Percentiles rank a stretch among this genome's conserved stretches.
Conservation (phyloP, 1,284 basidiomycete species). For the Sutorius eximius region DNA sequence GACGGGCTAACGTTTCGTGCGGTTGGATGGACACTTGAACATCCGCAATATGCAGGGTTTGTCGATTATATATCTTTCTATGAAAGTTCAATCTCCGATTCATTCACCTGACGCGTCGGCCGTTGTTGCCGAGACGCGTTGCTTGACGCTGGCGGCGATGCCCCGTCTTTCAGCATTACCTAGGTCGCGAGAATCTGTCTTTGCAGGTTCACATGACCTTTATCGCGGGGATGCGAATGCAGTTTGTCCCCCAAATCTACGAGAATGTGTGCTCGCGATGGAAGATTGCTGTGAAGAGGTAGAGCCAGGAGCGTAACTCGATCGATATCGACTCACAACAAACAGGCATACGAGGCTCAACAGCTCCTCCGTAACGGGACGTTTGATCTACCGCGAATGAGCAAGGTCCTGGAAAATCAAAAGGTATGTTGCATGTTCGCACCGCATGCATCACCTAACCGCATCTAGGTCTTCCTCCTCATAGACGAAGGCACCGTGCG, state of each 20-base stretch:
- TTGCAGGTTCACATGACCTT: slow-evolving; percentile 57
- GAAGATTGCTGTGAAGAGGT: slow-evolving; percentile 77
- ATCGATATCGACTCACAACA: neutral
- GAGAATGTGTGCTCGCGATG: slow-evolving; percentile 70
- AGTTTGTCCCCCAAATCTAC: slow-evolving; percentile 64
- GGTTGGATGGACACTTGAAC: slow-evolving; percentile 49
- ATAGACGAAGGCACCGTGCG: slow-evolving; percentile 67
- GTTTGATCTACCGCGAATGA: slow-evolving; percentile 66
- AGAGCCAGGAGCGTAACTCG: neutral
- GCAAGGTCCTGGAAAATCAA: slow-evolving; percentile 61
- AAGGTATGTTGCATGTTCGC: slow-evolving; percentile 41
- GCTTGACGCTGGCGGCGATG: slow-evolving; percentile 31
- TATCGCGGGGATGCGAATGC: slow-evolving; percentile 60
- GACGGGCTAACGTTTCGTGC: slow-evolving; percentile 40
- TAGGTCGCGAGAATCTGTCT: slow-evolving; percentile 66
- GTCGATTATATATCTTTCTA: slow-evolving; percentile 10
- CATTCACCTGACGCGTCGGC: slow-evolving; percentile 2
- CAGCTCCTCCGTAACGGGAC: slow-evolving; percentile 68
- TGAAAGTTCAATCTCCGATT: slow-evolving; percentile 23
- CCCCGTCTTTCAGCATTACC: slow-evolving; percentile 61
- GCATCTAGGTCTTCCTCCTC: slow-evolving; percentile 62
- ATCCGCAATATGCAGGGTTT: slow-evolving; percentile 1
- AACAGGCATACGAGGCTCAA: slow-evolving; percentile 64
- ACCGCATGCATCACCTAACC: slow-evolving; percentile 1
- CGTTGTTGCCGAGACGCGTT: slow-evolving; percentile 12